phyloP scores from a whole-genome alignment of 2,329 filamentous ascomycete species.

The Albophoma yamanashiensis region DNA sequence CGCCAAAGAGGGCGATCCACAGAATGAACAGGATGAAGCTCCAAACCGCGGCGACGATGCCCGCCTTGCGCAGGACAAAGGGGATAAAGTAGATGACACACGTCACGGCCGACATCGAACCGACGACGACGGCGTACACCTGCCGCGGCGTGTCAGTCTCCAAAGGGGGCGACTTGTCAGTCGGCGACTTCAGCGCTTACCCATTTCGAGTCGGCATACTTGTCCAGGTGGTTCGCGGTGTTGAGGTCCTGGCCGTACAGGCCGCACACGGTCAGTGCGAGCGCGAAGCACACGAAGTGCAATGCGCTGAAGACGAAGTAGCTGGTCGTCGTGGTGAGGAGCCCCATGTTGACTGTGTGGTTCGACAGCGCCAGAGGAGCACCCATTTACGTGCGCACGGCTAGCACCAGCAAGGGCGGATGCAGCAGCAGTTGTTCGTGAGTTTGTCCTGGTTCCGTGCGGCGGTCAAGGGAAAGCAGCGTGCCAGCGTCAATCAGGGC shows the following conservation, averaged over 20 bases:
- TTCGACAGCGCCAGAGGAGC: neutral
- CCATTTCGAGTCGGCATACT: conserved; percentile 57
- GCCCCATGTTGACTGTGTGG: conserved; percentile 26
- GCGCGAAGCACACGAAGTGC: conserved; percentile 67
- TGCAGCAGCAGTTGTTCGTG: neutral
- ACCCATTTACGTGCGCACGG: neutral
- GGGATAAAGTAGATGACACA: conserved; percentile 56
- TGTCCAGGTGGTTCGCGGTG: conserved; percentile 34
- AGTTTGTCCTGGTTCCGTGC: neutral
- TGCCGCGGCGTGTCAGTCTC: conserved; percentile 13
- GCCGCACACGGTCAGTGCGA: conserved; percentile 67
- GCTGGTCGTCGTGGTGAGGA: conserved; percentile 31
- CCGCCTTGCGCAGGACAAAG: conserved; percentile 41
- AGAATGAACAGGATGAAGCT: conserved; percentile 64
- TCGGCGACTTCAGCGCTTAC: conserved; percentile 28
- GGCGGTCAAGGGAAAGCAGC: neutral
- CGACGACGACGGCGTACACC: conserved; percentile 65
- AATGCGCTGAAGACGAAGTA: conserved; percentile 48
- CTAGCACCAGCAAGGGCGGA: neutral
- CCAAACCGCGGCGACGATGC: conserved; percentile 49
- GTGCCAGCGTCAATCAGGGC: neutral
- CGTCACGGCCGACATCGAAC: conserved; percentile 53
- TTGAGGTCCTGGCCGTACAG: conserved; percentile 65
- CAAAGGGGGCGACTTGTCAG: neutral
- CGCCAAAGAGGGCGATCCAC: conserved; percentile 72